These are phyloP conservation scores for Hymenotorrendiella dingleyae DNA, from an alignment of 2,329 filamentous ascomycete species.

Conservation along the genomic window DNA sequence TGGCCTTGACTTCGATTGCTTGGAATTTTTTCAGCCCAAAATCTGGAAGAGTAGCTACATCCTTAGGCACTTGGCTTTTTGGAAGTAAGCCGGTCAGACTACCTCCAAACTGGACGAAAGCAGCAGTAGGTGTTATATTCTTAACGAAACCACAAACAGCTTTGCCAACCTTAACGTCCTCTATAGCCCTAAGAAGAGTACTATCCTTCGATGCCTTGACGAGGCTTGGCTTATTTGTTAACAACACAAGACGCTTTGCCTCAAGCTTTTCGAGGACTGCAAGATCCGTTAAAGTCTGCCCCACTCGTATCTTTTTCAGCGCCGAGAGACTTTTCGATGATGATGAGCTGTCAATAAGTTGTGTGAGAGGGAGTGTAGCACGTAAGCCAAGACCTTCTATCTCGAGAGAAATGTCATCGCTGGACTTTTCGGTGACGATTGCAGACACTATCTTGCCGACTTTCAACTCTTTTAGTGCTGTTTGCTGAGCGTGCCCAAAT, in stretches of 20 bases:
- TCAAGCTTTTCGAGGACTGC: constrained; percentile 82
- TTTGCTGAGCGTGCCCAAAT: constrained; percentile 70
- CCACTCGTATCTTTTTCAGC: constrained; percentile 75
- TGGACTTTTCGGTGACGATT: constrained; percentile 74
- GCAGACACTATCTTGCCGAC: constrained; percentile 71
- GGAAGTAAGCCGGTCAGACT: constrained; percentile 73
- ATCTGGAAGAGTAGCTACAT: constrained; percentile 58
- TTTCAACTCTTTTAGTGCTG: constrained; percentile 66
- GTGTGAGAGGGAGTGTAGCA: constrained; percentile 68
- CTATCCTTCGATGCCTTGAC: constrained; percentile 67
- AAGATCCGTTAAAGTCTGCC: constrained; percentile 76
- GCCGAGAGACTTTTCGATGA: constrained; percentile 69
- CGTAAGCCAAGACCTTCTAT: constrained; percentile 68
- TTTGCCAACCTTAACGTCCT: constrained; percentile 64
- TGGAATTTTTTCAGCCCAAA: constrained; percentile 78
- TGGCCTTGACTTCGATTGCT: constrained; percentile 65
- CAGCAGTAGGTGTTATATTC: constrained; percentile 73
- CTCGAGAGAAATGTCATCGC: constrained; percentile 71
- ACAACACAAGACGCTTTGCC: constrained; percentile 64
- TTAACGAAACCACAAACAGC: constrained; percentile 74
- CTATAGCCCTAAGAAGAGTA: constrained; percentile 65
- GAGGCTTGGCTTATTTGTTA: constrained; percentile 80
- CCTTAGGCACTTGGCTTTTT: constrained; percentile 69
- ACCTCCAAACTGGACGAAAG: constrained; percentile 85
- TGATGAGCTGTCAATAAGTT: constrained; percentile 77